Evolutionary conservation across 2,329 filamentous ascomycete genomes (phyloP).

Genomic region (Aspergillus ustus): DNA sequence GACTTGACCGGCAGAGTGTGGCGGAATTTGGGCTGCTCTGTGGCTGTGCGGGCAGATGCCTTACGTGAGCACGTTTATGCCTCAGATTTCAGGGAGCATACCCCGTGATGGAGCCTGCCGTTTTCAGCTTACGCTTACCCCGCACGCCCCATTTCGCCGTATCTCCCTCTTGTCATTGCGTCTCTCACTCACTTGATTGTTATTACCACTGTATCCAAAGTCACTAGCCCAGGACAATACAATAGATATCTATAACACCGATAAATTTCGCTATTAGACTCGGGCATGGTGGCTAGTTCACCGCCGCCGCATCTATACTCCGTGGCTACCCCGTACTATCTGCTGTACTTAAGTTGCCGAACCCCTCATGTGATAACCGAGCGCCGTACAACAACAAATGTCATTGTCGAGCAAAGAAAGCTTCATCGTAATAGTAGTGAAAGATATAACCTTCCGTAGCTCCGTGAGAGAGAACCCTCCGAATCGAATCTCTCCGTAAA

Average conservation of each 20-base stretch:
- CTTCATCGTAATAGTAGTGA: not conserved
- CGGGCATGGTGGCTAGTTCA: not conserved
- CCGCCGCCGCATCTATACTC: not conserved
- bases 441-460: not conserved
- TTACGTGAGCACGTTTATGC: not conserved
- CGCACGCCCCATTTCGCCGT: conserved; percentile 14
- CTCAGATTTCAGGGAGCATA: conserved; percentile 1
- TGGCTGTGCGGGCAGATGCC: conserved; percentile 2
- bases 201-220: not conserved
- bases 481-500: not conserved
- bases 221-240: too few relatives aligned
- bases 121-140: conserved; percentile 21
- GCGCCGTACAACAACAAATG: not conserved
- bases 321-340: conserved; percentile 7
- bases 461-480: not conserved
- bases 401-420: not conserved
- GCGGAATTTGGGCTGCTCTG: not conserved
- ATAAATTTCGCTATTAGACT: too few relatives aligned
- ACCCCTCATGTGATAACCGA: conserved; percentile 16
- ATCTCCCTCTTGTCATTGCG: not conserved
- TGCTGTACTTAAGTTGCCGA: conserved; percentile 4
- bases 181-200: not conserved
- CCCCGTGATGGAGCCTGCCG: conserved; percentile 11
- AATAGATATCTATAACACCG: too few relatives aligned
- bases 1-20: conserved; percentile 2